These are phyloP conservation scores for Rhodamnia argentea DNA, from an alignment of 345 rosid genomes.

Conservation along the genomic window DNA sequence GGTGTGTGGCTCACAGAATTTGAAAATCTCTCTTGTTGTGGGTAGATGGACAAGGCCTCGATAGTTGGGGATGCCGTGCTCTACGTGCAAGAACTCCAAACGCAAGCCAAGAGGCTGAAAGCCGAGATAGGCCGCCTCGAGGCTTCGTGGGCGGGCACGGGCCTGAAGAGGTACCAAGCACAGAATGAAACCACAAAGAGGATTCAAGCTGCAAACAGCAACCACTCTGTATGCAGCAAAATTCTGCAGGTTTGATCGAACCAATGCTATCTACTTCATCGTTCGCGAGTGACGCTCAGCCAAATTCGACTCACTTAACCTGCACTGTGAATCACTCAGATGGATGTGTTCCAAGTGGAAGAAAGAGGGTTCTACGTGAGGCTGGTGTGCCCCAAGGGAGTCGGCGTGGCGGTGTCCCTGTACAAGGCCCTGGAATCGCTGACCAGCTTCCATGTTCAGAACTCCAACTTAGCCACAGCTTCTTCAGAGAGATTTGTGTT, in stretches of 20 bases:
- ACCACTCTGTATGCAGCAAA: conserved; percentile 23
- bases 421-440: conserved; percentile 73
- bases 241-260: conserved; percentile 41
- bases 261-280: neutral
- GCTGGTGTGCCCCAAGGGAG: conserved; percentile 45
- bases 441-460: conserved; percentile 48
- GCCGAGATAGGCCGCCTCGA: conserved; percentile 58
- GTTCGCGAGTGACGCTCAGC: neutral
- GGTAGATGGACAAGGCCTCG: conserved; percentile 95
- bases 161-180: conserved; percentile 7
- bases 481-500: conserved; percentile 41
- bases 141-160: conserved; percentile 27
- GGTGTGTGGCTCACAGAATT: neutral
- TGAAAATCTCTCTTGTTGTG: neutral
- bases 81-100: conserved; percentile 67
- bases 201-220: conserved; percentile 8
- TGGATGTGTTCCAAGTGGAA: conserved; percentile 69
- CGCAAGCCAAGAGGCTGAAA: conserved; percentile 56
- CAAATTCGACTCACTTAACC: neutral
- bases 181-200: conserved; percentile 1
- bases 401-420: conserved; percentile 55
- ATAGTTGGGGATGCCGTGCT: conserved; percentile 73
- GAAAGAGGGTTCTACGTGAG: conserved; percentile 60
- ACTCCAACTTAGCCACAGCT: conserved; percentile 48
- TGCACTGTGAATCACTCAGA: conserved; percentile 5